Conservation (phyloP, 306 rosid genomes). For the apple (Malus domestica) region DNA sequence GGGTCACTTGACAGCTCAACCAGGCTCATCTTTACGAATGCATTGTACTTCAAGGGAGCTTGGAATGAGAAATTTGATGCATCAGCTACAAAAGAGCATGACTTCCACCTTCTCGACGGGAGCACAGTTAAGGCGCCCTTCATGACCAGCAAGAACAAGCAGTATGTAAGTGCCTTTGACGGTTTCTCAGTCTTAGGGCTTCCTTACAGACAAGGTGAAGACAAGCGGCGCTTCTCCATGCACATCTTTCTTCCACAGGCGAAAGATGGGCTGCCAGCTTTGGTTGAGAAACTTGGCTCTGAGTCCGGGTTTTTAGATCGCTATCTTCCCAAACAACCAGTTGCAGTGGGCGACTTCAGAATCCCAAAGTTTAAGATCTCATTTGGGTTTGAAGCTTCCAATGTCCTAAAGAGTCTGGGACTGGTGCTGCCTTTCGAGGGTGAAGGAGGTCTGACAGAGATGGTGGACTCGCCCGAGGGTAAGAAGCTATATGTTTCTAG, state of each 20-base stretch:
- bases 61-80: constrained; percentile 63
- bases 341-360: constrained; percentile 54
- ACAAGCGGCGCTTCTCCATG: constrained; percentile 60
- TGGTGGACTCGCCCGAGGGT: constrained; percentile 50
- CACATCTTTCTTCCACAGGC: constrained; percentile 68
- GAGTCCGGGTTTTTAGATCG: constrained; percentile 43
- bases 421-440: constrained; percentile 50
- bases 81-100: constrained; percentile 40
- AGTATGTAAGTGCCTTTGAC: constrained; percentile 34
- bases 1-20: constrained; percentile 43
- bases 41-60: constrained; percentile 72
- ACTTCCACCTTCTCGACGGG: constrained; percentile 57
- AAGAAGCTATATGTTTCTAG: constrained; percentile 39
- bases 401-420: constrained; percentile 47
- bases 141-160: constrained; percentile 58
- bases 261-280: constrained; percentile 52
- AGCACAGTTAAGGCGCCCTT: constrained; percentile 55
- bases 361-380: constrained; percentile 73
- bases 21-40: constrained; percentile 63
- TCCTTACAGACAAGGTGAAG: constrained; percentile 55
- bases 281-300: constrained; percentile 52
- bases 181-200: constrained; percentile 67
- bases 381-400: constrained; percentile 52
- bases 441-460: constrained; percentile 57
- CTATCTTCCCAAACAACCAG: constrained; percentile 35